A percentile compares a stretch with the other conserved stretches of the same genome.
These are phyloP conservation scores for Furcasterigmium furcatum DNA, from an alignment of 2,329 filamentous ascomycete species.

Conservation along the genomic window DNA sequence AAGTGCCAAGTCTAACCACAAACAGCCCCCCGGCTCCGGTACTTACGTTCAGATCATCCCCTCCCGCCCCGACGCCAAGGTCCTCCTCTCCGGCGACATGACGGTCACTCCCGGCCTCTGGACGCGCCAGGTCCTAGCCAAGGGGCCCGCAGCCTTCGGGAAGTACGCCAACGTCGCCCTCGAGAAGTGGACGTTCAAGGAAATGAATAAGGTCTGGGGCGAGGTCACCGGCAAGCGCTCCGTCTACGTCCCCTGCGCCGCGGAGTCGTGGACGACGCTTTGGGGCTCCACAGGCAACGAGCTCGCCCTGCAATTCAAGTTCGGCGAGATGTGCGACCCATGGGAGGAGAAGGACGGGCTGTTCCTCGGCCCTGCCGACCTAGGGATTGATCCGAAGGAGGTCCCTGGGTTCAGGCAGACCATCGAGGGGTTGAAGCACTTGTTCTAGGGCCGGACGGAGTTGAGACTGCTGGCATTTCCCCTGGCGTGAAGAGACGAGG, in stretches of 20 bases:
- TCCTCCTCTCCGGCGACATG: slow-evolving; percentile 19
- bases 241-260: slow-evolving; percentile 12
- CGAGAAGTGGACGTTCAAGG: slow-evolving; percentile 16
- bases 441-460: too few relatives aligned
- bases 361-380: slow-evolving; percentile 12
- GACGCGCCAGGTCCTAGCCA: slow-evolving; percentile 15
- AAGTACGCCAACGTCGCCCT: slow-evolving; percentile 18
- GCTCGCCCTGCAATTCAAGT: slow-evolving; percentile 17
- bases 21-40: slow-evolving; percentile 9
- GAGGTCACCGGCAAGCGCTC: slow-evolving; percentile 17
- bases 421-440: slow-evolving; percentile 12
- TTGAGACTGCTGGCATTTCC: too few relatives aligned
- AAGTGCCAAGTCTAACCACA: too few relatives aligned
- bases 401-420: slow-evolving; percentile 15
- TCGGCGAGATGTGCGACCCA: slow-evolving; percentile 16
- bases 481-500: too few relatives aligned
- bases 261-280: slow-evolving; percentile 12
- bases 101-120: slow-evolving; percentile 18
- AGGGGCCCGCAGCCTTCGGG: slow-evolving; percentile 9
- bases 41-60: slow-evolving; percentile 16
- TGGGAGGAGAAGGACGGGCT: slow-evolving; percentile 13
- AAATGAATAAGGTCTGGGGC: slow-evolving; percentile 18
- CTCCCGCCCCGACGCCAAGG: slow-evolving; percentile 12
- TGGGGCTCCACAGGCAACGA: slow-evolving; percentile 17
- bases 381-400: slow-evolving; percentile 13